Evolutionary conservation across 768 basidiomycete genomes (phyloP).

Genomic region (Lactifluus hygrophoroides): DNA sequence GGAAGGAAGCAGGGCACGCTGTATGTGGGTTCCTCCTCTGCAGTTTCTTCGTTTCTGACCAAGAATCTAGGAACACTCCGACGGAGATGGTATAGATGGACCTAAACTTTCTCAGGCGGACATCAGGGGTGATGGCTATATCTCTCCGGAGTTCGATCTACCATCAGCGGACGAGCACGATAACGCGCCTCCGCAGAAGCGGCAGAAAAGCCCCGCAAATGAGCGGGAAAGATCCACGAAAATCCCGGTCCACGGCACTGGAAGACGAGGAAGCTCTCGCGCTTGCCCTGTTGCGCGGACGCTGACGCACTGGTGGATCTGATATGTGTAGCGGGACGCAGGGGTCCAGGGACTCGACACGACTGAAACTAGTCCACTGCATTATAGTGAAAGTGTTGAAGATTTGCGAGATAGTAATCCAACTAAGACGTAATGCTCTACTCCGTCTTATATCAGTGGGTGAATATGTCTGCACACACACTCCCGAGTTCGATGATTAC

Average conservation of each 20-base stretch:
- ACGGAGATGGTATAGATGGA: constrained; percentile 23
- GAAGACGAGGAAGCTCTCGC: constrained; percentile 61
- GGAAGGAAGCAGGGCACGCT: constrained; percentile 62
- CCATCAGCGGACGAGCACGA: constrained; percentile 30
- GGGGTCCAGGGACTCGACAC: too few relatives aligned
- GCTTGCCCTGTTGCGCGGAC: constrained; percentile 42
- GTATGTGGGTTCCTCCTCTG: constrained; percentile 14
- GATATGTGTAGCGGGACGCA: too few relatives aligned
- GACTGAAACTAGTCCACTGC: too few relatives aligned
- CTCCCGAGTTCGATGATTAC: too few relatives aligned
- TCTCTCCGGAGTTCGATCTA: constrained; percentile 62
- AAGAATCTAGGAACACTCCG: constrained; percentile 14
- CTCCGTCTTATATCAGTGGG: too few relatives aligned
- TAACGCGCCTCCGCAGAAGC: constrained; percentile 27
- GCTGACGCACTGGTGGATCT: constrained; percentile 17
- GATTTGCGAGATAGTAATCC: too few relatives aligned
- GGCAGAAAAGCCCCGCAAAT: constrained; percentile 23
- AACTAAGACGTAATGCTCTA: too few relatives aligned
- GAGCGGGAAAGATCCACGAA: constrained; percentile 12
- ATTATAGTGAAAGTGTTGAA: too few relatives aligned
- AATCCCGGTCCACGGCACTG: constrained; percentile 28
- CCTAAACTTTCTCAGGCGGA: constrained; percentile 32
- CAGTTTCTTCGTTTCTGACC: neutral
- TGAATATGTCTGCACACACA: too few relatives aligned
- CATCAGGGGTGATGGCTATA: constrained; percentile 51